Conservation (phyloP, 139 green algal species). For the Volvox reticuliferus region DNA sequence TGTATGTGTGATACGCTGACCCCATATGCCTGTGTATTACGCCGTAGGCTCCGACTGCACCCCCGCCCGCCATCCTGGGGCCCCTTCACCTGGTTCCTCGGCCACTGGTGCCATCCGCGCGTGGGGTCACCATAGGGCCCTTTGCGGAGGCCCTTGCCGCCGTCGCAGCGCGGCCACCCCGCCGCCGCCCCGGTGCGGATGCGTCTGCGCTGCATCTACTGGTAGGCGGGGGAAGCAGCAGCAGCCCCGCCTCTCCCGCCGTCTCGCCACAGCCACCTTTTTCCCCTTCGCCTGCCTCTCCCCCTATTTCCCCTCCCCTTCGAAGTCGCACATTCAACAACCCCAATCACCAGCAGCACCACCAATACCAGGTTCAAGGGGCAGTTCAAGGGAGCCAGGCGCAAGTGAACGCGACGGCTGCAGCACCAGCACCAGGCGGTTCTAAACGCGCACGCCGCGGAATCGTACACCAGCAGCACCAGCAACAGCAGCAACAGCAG, state of each 20-base stretch:
- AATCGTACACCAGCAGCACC: background rate
- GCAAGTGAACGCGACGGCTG: too few relatives aligned
- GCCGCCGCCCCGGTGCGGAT: background rate
- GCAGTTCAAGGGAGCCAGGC: too few relatives aligned
- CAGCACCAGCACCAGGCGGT: too few relatives aligned
- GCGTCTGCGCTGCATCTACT: background rate
- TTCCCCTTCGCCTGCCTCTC: background rate
- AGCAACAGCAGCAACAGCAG: background rate
- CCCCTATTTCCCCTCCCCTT: background rate
- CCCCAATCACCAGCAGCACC: background rate
- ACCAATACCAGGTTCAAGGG: too few relatives aligned
- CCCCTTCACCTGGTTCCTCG: background rate
- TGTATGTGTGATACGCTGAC: too few relatives aligned
- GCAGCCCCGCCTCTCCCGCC: background rate
- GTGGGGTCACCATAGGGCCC: constrained; percentile 9
- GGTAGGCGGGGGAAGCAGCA: background rate
- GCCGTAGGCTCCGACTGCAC: background rate
- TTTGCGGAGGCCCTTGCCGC: constrained; percentile 21
- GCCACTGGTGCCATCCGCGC: constrained; percentile 9
- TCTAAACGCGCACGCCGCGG: background rate
- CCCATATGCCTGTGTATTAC: too few relatives aligned
- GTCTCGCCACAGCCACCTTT: background rate
- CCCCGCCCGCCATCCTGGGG: background rate
- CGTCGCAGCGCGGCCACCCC: background rate
- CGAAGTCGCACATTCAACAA: background rate